Evolutionary conservation across 2,329 filamentous ascomycete species (phyloP).

Genomic region (Scolecobasidium constrictum): DNA sequence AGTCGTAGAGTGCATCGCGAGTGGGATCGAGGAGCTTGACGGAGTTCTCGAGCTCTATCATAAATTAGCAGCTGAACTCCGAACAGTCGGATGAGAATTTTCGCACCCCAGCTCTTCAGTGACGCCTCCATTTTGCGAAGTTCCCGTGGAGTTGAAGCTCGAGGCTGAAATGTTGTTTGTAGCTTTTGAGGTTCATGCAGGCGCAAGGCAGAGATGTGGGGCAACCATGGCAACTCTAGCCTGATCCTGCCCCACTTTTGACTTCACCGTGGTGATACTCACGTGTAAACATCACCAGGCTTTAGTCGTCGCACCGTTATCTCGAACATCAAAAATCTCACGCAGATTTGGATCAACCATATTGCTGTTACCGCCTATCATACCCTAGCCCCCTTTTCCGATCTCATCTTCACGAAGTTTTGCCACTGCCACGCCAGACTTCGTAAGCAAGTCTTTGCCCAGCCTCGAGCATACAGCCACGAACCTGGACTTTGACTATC

Average conservation of each 20-base stretch:
- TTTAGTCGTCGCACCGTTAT: too few relatives aligned
- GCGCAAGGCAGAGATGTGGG: not conserved
- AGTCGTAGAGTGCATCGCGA: slow-evolving; percentile 85
- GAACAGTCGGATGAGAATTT: not conserved
- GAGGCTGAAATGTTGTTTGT: slow-evolving; percentile 1
- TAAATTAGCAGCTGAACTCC: slow-evolving; percentile 9
- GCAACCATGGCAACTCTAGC: not conserved
- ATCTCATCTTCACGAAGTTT: too few relatives aligned
- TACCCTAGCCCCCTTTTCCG: too few relatives aligned
- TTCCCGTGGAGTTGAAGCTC: slow-evolving; percentile 1
- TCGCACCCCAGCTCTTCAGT: slow-evolving; percentile 51
- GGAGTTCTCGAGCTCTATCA: slow-evolving; percentile 91
- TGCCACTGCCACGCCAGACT: too few relatives aligned
- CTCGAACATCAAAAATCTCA: too few relatives aligned
- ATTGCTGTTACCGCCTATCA: too few relatives aligned
- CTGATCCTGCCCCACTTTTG: not conserved
- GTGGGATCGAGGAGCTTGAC: slow-evolving; percentile 54
- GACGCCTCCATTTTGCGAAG: slow-evolving; percentile 39
- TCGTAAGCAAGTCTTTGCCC: too few relatives aligned
- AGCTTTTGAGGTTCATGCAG: not conserved
- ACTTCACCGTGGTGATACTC: too few relatives aligned
- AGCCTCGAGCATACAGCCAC: too few relatives aligned
- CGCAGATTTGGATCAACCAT: too few relatives aligned
- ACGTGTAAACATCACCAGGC: too few relatives aligned
- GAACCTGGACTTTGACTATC: too few relatives aligned